Conservation (phyloP, 805 yeast genomes). For the Schwanniomyces yamadae region DNA sequence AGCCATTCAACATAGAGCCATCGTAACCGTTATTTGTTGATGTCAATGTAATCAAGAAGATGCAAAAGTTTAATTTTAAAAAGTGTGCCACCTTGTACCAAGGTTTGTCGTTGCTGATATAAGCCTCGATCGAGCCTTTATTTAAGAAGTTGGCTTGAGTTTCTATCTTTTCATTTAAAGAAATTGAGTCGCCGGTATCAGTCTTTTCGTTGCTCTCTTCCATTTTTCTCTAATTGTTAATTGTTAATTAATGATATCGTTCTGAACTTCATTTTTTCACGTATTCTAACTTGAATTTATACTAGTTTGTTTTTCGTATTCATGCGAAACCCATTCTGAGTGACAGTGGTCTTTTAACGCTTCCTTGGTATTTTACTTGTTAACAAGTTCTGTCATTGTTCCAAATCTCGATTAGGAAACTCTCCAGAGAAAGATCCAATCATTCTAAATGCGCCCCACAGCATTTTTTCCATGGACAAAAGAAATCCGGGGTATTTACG, state of each 20-base stretch:
- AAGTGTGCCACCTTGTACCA: conserved; percentile 26
- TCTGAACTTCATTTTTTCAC: too few species aligned
- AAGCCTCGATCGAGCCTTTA: not conserved
- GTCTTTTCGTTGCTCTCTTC: not conserved
- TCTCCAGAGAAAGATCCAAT: too few species aligned
- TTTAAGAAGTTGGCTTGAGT: not conserved
- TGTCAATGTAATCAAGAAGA: conserved; percentile 44
- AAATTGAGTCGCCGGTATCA: not conserved
- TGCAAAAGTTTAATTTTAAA: conserved; percentile 31
- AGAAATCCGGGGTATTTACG: too few species aligned
- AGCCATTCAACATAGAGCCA: conserved; percentile 50
- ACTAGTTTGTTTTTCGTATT: too few species aligned
- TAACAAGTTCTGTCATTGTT: not conserved
- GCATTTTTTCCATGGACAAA: too few species aligned
- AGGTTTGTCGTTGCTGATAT: not conserved
- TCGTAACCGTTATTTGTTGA: conserved; percentile 52
- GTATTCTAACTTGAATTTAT: too few species aligned
- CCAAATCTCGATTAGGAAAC: too few species aligned
- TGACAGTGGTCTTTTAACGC: too few species aligned
- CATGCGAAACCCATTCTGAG: too few species aligned
- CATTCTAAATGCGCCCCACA: too few species aligned
- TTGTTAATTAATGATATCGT: too few species aligned
- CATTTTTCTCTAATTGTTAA: too few species aligned
- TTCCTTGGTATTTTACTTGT: not conserved
- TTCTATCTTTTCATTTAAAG: not conserved